phyloP scores from a whole-genome alignment of 441 rosid genomes.

The Euphorbia corollata region DNA sequence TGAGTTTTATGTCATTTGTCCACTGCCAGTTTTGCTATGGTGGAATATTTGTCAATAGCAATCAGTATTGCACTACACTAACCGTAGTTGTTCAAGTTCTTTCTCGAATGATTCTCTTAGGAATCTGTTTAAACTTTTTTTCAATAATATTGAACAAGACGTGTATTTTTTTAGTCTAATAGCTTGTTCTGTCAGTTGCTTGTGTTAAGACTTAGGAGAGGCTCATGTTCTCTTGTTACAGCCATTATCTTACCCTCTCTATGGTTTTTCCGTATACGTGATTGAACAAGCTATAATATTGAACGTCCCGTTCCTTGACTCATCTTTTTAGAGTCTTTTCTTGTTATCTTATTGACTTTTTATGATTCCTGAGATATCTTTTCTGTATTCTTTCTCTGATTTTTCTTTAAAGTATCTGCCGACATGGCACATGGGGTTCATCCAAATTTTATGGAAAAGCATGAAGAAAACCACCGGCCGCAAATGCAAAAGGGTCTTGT shows the following conservation, averaged over 20 bases:
- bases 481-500: slow-evolving; percentile 88
- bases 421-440: slow-evolving; percentile 98
- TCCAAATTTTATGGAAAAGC: slow-evolving; percentile 80
- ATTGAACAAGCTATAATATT: not conserved
- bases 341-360: not conserved
- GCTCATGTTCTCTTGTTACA: not conserved
- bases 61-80: not conserved
- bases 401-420: slow-evolving; percentile 51
- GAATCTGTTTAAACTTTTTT: not conserved
- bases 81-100: not conserved
- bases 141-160: not conserved
- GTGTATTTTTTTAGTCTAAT: not conserved
- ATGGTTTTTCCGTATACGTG: not conserved
- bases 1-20: not conserved
- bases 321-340: not conserved
- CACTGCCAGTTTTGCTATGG: not conserved
- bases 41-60: not conserved
- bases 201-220: not conserved
- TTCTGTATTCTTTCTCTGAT: slow-evolving; percentile 11
- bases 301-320: not conserved
- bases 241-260: not conserved
- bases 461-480: slow-evolving; percentile 85
- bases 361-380: slow-evolving; percentile 14
- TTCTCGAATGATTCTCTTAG: not conserved
- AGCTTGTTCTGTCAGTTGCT: not conserved